Percentiles rank a stretch among this genome's conserved stretches.
Evolutionary conservation across 139 green algal species (phyloP).

Genomic region (Haematococcus lacustris): DNA sequence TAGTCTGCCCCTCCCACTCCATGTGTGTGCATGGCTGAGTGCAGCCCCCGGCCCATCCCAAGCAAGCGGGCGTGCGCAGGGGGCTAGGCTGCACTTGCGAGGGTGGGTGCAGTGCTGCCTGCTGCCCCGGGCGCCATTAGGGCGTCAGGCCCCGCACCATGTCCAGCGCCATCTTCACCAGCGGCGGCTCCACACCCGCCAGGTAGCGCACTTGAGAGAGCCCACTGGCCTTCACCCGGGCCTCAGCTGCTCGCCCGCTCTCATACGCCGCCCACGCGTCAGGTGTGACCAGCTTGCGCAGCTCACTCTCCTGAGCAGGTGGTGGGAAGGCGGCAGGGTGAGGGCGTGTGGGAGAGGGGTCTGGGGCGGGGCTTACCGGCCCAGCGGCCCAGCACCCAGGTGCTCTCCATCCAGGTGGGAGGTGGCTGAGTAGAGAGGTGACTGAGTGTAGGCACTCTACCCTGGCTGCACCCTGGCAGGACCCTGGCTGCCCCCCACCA

Average conservation of each 20-base stretch:
- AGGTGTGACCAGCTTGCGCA: conserved; percentile 2
- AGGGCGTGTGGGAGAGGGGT: no score
- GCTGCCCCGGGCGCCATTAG: no score
- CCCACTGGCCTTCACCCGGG: background rate
- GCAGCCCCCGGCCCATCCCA: background rate
- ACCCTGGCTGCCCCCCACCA: no score
- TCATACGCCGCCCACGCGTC: conserved; percentile 1
- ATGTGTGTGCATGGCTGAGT: background rate
- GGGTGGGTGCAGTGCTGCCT: background rate
- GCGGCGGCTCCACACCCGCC: background rate
- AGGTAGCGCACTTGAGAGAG: background rate
- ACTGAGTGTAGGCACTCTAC: no score
- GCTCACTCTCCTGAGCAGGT: conserved; percentile 6
- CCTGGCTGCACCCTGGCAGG: no score
- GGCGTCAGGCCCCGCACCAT: background rate
- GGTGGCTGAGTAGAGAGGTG: no score
- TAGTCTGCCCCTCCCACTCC: background rate
- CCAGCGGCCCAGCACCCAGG: no score
- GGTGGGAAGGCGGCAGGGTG: no score
- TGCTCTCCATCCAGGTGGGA: no score
- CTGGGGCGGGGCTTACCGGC: no score
- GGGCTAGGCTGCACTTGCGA: background rate
- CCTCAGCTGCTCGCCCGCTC: background rate
- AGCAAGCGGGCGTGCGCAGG: background rate
- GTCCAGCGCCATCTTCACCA: conserved; percentile 5